Percentiles rank a stretch among this genome's conserved stretches.
Conservation (phyloP, 345 rosid genomes). For the Arabis hirsuta region DNA sequence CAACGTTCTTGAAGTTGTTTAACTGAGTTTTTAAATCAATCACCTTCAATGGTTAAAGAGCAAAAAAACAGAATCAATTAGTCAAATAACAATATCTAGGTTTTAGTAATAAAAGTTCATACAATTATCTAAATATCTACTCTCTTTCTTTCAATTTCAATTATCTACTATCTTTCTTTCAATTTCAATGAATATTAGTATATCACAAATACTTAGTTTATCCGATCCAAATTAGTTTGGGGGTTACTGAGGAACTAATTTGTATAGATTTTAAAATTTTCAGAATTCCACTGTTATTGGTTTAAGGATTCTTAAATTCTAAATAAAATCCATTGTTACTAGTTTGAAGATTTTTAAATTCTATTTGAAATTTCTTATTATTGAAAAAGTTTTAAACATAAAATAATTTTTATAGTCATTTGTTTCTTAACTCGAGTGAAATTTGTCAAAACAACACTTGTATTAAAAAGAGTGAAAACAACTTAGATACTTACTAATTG, state of each 20-base stretch:
- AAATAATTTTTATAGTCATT: neutral
- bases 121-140: neutral
- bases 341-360: too few species aligned
- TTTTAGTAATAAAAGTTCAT: neutral
- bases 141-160: neutral
- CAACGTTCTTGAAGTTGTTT: slow-evolving; percentile 49
- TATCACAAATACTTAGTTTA: neutral
- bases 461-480: too few species aligned
- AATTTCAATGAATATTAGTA: too few species aligned
- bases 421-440: too few species aligned
- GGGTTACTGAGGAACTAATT: too few species aligned
- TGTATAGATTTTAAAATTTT: too few species aligned
- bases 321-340: too few species aligned
- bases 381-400: neutral
- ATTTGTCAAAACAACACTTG: too few species aligned
- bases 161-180: too few species aligned
- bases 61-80: neutral
- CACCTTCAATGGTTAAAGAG: slow-evolving; percentile 32
- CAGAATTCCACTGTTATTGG: too few species aligned
- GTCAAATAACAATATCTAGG: neutral
- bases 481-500: slow-evolving; percentile 29
- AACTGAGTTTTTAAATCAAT: slow-evolving; percentile 50
- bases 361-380: too few species aligned
- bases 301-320: too few species aligned
- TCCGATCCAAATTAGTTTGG: neutral